These are phyloP conservation scores for Macrolepiota fuliginosa DNA, from an alignment of 768 basidiomycete genomes.

Conservation along the genomic window DNA sequence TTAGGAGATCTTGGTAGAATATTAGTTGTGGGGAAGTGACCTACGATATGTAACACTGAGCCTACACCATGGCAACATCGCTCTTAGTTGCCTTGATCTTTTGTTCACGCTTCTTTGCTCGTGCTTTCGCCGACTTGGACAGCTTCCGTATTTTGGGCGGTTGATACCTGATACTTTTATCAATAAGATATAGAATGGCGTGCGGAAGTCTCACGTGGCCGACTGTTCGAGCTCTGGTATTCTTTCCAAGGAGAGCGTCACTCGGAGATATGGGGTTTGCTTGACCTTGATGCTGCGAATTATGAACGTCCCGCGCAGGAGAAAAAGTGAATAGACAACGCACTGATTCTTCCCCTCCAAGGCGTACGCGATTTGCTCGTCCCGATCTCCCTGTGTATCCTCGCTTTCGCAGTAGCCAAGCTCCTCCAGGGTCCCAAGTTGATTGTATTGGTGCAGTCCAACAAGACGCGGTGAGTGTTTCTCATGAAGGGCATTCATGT, in stretches of 20 bases:
- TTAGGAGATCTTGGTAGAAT: not conserved
- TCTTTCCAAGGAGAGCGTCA: conserved; percentile 55
- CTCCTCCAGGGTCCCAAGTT: conserved; percentile 56
- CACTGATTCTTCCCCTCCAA: conserved; percentile 63
- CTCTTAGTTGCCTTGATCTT: conserved; percentile 21
- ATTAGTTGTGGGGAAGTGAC: not conserved
- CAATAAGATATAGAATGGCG: not conserved
- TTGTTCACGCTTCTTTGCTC: conserved; percentile 44
- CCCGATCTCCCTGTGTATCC: conserved; percentile 29
- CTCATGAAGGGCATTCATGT: conserved; percentile 48
- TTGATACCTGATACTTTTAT: conserved; percentile 47
- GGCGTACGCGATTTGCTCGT: conserved; percentile 36
- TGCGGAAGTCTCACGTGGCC: conserved; percentile 46
- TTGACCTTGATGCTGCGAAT: conserved; percentile 46
- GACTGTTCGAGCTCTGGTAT: conserved; percentile 36
- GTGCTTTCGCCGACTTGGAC: conserved; percentile 54
- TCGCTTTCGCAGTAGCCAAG: conserved; percentile 22
- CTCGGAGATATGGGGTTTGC: conserved; percentile 65
- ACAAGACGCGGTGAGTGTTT: conserved; percentile 36
- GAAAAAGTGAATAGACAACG: conserved; percentile 22
- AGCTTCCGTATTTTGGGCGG: conserved; percentile 48
- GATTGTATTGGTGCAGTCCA: conserved; percentile 79
- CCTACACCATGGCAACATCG: not conserved
- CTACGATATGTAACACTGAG: not conserved
- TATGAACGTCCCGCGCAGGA: not conserved